Conservation (phyloP, 1,284 basidiomycete genomes). For the Dichomitus squalens region DNA sequence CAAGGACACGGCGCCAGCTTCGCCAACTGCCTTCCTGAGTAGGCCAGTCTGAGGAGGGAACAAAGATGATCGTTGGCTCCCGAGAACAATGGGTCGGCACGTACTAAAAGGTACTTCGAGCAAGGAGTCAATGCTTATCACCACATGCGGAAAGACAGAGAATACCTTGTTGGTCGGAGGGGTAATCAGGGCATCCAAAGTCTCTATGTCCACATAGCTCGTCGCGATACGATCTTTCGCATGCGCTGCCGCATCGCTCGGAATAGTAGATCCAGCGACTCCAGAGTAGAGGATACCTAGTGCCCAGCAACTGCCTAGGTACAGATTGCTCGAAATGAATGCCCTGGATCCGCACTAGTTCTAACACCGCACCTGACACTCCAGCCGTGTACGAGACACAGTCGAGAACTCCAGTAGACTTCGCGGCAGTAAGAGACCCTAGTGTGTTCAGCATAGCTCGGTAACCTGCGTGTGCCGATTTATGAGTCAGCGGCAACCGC, state of each 20-base stretch:
- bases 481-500: neutral
- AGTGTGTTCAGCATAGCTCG: conserved; percentile 46
- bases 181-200: conserved; percentile 38
- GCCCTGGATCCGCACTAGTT: neutral
- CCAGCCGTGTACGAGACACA: conserved; percentile 40
- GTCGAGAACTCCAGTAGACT: conserved; percentile 37
- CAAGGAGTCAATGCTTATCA: neutral
- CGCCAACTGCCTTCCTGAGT: conserved; percentile 39
- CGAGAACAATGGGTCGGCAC: neutral
- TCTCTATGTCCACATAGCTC: conserved; percentile 41
- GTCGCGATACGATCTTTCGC: conserved; percentile 37
- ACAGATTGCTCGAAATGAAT: neutral
- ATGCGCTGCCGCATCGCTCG: conserved; percentile 32
- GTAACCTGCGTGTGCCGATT: conserved; percentile 28
- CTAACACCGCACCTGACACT: conserved; percentile 37
- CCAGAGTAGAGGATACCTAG: conserved; percentile 42
- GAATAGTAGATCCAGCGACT: conserved; percentile 33
- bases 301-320: conserved; percentile 40
- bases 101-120: conserved; percentile 27
- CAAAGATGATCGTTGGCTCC: conserved; percentile 13
- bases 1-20: conserved; percentile 35
- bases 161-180: conserved; percentile 40
- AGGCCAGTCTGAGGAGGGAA: conserved; percentile 32
- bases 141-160: neutral
- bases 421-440: conserved; percentile 38